Base-by-base conservation (phyloP, 495 filamentous ascomycete genomes). In the Xylaria sp. region DNA sequence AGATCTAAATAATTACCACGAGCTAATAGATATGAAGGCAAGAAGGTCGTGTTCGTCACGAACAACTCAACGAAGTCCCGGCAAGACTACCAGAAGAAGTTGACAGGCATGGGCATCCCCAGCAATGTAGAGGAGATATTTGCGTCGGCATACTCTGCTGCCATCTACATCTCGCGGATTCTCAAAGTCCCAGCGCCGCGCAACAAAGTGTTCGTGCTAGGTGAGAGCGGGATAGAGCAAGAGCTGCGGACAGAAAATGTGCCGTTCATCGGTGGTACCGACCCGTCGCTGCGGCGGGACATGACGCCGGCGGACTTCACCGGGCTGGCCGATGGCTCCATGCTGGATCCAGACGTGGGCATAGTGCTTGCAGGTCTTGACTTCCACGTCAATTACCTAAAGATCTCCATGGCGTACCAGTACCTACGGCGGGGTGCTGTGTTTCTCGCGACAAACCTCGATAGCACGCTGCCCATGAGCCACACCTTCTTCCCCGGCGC, bases 31-130 rank as follows among this genome's bases (percentile, higher is more conserved):
- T 19, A 14, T 11, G 5, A 35, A 96, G 94, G 93, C 67, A 99
- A 99, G 80, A 92, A 90, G 80, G 84, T 96, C 21, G 90, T 99
- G 70, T 99, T 99, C 78, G 96, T 99, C 57, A 98, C 96, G 4
- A 99, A 99, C 81, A 99, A 99, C 86, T 97, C 93, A 79, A 98
- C 96, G 35, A 98, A 98, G 79, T 97, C 95, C 21, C 93, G 96
- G 21, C 86, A 88, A 31, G 93, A 97, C 75, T 98, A 98, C 81
- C 90, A 90, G 79, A 94, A 95, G 82, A 98, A 98, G 74, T 88
- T 99, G 58, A 89, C 91, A n/a, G 81, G 78, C 29, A 83, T 97
- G 75, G 93, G 93, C 0, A 97, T 99, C 70, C 91, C 92, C 0
- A 90, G 89, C 72, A 85, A 86, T 63, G 88, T 85, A 21, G 93